These are phyloP conservation scores for Penicillium angulare DNA, from an alignment of 495 filamentous ascomycete species.

Conservation along the genomic window DNA sequence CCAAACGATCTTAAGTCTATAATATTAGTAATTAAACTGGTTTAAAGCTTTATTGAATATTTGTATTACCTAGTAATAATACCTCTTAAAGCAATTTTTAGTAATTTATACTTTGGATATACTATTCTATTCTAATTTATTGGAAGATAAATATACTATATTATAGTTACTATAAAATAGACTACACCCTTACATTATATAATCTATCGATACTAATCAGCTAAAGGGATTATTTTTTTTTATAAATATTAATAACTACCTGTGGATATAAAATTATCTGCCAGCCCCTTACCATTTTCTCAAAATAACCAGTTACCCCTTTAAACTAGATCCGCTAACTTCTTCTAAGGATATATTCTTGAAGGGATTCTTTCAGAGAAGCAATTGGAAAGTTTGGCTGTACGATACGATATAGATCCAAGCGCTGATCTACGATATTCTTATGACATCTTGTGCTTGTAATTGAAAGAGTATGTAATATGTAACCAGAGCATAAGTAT, in stretches of 20 bases:
- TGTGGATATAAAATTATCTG: slow-evolving; percentile 3
- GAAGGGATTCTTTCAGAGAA: slow-evolving; percentile 16
- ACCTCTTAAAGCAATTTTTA: slow-evolving; percentile 16
- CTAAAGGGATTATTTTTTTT: slow-evolving; percentile 21
- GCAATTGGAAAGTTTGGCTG: slow-evolving; percentile 20
- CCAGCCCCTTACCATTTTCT: slow-evolving; percentile 2
- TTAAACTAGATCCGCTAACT: slow-evolving; percentile 8
- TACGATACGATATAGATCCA: slow-evolving; percentile 21
- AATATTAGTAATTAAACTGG: background rate
- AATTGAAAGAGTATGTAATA: background rate
- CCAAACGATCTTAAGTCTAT: slow-evolving; percentile 1
- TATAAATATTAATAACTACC: slow-evolving; percentile 17
- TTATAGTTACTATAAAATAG: slow-evolving; percentile 20
- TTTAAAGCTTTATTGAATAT: slow-evolving; percentile 23
- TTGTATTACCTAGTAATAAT: slow-evolving; percentile 14
- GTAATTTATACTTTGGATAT: slow-evolving; percentile 26
- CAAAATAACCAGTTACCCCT: no score
- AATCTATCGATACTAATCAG: slow-evolving; percentile 22
- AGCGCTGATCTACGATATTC: slow-evolving; percentile 23
- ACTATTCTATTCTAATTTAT: slow-evolving; percentile 22
- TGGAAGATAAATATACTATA: slow-evolving; percentile 21
- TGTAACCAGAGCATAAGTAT: no score
- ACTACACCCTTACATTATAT: slow-evolving; percentile 26
- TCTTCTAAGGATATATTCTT: slow-evolving; percentile 19
- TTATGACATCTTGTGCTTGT: background rate